Evolutionary conservation across 2,329 filamentous ascomycete genomes (phyloP).

Genomic region (Aspergillus amoenus): DNA sequence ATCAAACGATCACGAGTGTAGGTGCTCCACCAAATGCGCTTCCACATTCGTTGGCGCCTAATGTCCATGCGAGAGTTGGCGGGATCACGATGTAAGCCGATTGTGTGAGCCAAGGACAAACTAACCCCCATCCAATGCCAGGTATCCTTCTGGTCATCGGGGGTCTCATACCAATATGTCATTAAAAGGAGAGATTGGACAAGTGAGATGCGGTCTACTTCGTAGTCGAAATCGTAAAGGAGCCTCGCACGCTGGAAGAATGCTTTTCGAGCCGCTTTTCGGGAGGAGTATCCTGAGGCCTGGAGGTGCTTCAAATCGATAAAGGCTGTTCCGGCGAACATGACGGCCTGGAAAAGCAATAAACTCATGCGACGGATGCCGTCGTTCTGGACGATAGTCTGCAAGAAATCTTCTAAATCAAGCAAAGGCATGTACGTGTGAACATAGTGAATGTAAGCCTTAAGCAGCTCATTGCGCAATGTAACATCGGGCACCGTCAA

Average conservation of each 20-base stretch:
- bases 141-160: conserved; percentile 94
- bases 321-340: conserved; percentile 90
- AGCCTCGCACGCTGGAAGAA: conserved; percentile 89
- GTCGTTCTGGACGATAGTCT: conserved; percentile 62
- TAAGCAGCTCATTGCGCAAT: conserved; percentile 77
- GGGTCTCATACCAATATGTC: conserved; percentile 98
- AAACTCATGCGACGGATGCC: conserved; percentile 73
- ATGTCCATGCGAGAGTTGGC: conserved; percentile 72
- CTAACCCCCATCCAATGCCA: conserved; percentile 99
- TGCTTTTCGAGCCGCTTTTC: conserved; percentile 79
- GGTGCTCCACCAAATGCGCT: conserved; percentile 96
- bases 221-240: conserved; percentile 93
- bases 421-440: conserved; percentile 92
- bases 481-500: conserved; percentile 68
- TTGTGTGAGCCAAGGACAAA: conserved; percentile 88
- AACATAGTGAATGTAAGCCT: conserved; percentile 82
- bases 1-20: conserved; percentile 94
- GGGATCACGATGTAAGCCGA: conserved; percentile 86
- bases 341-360: conserved; percentile 87
- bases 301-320: conserved; percentile 76
- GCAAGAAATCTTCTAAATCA: conserved; percentile 62
- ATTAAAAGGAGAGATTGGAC: conserved; percentile 87
- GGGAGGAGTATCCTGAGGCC: conserved; percentile 71
- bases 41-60: conserved; percentile 79
- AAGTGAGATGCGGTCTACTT: conserved; percentile 81